phyloP scores from a whole-genome alignment of 2,329 filamentous ascomycete species.

The Macrophomina phaseolina region DNA sequence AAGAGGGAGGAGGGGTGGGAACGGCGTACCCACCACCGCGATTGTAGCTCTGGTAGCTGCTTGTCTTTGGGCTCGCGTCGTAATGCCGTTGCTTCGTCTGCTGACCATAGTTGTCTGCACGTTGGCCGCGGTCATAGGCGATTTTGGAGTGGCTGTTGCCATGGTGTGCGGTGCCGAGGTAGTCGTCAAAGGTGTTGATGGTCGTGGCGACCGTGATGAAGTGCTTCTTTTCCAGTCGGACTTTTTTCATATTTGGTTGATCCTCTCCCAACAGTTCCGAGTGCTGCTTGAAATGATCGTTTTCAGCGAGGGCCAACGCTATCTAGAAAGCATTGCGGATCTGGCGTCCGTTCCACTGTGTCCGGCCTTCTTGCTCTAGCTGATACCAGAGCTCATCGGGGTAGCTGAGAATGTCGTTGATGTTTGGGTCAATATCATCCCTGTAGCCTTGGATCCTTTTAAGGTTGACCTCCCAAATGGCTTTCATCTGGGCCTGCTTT shows the following conservation, averaged over 20 bases:
- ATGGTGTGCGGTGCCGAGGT: background rate
- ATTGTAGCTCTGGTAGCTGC: no score
- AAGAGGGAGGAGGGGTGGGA: no score
- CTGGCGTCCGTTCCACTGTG: slow-evolving; percentile 26
- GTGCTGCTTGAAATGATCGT: slow-evolving; percentile 11
- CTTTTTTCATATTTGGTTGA: background rate
- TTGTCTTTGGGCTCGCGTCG: no score
- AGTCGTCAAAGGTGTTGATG: slow-evolving; percentile 7
- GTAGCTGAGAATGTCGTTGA: background rate
- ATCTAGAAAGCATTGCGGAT: slow-evolving; percentile 14
- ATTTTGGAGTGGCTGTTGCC: slow-evolving; percentile 1
- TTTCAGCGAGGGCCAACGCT: slow-evolving; percentile 30
- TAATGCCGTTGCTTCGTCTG: background rate
- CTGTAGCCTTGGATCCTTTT: slow-evolving; percentile 20
- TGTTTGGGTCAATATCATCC: slow-evolving; percentile 9
- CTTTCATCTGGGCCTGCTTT: background rate
- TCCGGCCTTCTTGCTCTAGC: background rate
- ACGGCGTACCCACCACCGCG: no score
- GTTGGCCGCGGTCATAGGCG: background rate
- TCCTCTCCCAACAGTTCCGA: background rate
- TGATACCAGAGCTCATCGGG: slow-evolving; percentile 1
- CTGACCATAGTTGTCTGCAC: background rate
- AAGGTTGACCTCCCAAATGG: slow-evolving; percentile 29
- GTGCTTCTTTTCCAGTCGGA: background rate
- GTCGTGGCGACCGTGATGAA: background rate